Evolutionary conservation across 805 yeast species (phyloP).

Genomic region (Torulaspora franciscae): DNA sequence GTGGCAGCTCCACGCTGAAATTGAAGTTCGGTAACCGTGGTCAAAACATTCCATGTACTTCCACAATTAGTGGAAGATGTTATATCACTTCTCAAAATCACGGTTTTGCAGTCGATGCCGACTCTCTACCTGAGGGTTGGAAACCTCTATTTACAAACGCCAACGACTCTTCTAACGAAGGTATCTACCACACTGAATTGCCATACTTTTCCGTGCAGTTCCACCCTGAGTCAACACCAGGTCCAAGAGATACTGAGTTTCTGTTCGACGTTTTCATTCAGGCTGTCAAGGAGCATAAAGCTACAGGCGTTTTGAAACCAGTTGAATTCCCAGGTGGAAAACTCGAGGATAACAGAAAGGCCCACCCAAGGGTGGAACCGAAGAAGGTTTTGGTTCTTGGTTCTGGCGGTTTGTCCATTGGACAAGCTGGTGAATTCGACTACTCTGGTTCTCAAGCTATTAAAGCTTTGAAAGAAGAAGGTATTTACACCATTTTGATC

Average conservation of each 20-base stretch:
- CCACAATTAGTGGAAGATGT: constrained; percentile 86
- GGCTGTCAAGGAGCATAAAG: constrained; percentile 63
- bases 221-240: constrained; percentile 99
- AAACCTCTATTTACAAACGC: constrained; percentile 91
- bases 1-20: constrained; percentile 90
- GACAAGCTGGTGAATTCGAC: constrained; percentile 99
- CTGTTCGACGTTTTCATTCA: constrained; percentile 89
- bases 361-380: constrained; percentile 73
- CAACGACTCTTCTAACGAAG: constrained; percentile 97
- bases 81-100: constrained; percentile 98
- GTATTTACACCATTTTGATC: constrained; percentile 90
- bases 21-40: constrained; percentile 98
- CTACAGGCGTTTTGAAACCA: constrained; percentile 52
- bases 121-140: constrained; percentile 76
- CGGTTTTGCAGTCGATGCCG: constrained; percentile 92
- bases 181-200: constrained; percentile 82
- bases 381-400: constrained; percentile 93
- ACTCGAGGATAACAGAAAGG: constrained; percentile 64
- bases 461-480: constrained; percentile 96
- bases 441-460: constrained; percentile 99
- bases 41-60: constrained; percentile 95
- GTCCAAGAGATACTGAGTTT: constrained; percentile 98
- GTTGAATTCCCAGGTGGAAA: constrained; percentile 90
- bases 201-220: constrained; percentile 97
- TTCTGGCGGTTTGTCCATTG: constrained; percentile 97